Conservation (phyloP, 2,329 filamentous ascomycete genomes). For the Cercospora zeae-maydis region DNA sequence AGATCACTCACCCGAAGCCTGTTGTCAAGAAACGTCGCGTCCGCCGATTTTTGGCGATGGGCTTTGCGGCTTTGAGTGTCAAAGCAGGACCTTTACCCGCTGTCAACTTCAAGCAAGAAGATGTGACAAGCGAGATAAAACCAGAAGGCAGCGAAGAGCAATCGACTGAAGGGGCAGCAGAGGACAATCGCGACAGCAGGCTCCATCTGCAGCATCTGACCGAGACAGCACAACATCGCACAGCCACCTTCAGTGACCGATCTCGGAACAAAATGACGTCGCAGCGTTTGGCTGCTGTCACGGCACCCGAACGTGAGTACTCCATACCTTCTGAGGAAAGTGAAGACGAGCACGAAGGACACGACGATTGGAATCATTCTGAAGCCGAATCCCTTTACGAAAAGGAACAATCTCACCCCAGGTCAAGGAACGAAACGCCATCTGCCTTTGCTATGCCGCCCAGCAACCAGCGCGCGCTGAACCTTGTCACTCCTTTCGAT, state of each 20-base stretch:
- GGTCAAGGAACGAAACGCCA: background rate
- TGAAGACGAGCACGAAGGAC: slow-evolving; percentile 19
- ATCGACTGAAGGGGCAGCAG: background rate
- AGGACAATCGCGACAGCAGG: background rate
- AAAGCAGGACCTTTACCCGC: slow-evolving; percentile 29
- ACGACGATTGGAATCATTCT: slow-evolving; percentile 5
- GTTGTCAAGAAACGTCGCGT: background rate
- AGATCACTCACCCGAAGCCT: slow-evolving; percentile 1
- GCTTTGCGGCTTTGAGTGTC: slow-evolving; percentile 23
- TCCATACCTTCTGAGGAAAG: slow-evolving; percentile 23
- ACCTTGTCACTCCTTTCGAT: background rate
- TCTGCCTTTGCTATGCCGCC: background rate
- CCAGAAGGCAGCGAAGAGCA: background rate
- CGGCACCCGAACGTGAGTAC: slow-evolving; percentile 25
- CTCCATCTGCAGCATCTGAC: background rate
- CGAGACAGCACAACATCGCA: background rate
- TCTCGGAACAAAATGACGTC: slow-evolving; percentile 20
- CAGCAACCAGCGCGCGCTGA: background rate
- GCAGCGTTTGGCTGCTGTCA: slow-evolving; percentile 29
- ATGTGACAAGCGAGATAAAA: background rate
- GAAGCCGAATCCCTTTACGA: background rate
- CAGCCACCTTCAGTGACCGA: slow-evolving; percentile 24
- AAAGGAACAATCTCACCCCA: background rate
- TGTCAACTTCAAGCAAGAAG: slow-evolving; percentile 21
- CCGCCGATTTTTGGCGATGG: slow-evolving; percentile 8